Evolutionary conservation across 116 monocot species (phyloP).

Genomic region (Cymodocea nodosa): DNA sequence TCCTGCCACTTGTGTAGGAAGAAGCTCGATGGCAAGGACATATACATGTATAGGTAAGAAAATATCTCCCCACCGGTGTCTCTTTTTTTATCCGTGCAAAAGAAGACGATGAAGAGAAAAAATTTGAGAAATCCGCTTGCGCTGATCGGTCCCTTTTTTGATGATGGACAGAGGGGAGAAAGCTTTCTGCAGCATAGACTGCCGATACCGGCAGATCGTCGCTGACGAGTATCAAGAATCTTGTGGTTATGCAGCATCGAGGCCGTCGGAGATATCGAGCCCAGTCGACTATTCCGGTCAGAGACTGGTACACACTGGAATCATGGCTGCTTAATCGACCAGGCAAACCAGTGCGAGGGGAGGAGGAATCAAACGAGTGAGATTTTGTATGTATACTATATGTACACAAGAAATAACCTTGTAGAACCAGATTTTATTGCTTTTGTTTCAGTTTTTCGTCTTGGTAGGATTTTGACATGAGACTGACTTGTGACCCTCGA

Average conservation of each 20-base stretch:
- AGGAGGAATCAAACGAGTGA: neutral
- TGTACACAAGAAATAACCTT: slow-evolving; percentile 3
- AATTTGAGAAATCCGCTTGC: neutral
- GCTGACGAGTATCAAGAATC: slow-evolving; percentile 51
- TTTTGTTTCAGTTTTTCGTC: neutral
- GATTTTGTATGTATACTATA: neutral
- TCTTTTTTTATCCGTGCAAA: neutral
- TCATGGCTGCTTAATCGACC: slow-evolving; percentile 21
- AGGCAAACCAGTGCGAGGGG: too few species aligned
- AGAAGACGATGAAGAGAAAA: neutral
- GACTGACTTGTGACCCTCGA: neutral
- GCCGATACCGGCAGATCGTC: slow-evolving; percentile 53
- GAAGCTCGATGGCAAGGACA: slow-evolving; percentile 43
- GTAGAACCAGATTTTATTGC: neutral
- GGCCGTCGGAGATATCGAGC: slow-evolving; percentile 10
- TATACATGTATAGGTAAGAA: slow-evolving; percentile 59
- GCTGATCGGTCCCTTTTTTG: neutral
- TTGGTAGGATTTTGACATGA: neutral
- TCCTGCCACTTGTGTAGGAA: slow-evolving; percentile 42
- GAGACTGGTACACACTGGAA: slow-evolving; percentile 34
- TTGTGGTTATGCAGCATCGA: slow-evolving; percentile 12
- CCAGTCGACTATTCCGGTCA: slow-evolving; percentile 17
- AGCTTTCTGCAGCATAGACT: slow-evolving; percentile 83
- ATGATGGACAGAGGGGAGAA: slow-evolving; percentile 50
- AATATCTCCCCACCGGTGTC: too few species aligned